Evolutionary conservation across 495 filamentous ascomycete species (phyloP), one percentile per base, ranked within the genome.

Genomic region (Glonium stellatum): DNA sequence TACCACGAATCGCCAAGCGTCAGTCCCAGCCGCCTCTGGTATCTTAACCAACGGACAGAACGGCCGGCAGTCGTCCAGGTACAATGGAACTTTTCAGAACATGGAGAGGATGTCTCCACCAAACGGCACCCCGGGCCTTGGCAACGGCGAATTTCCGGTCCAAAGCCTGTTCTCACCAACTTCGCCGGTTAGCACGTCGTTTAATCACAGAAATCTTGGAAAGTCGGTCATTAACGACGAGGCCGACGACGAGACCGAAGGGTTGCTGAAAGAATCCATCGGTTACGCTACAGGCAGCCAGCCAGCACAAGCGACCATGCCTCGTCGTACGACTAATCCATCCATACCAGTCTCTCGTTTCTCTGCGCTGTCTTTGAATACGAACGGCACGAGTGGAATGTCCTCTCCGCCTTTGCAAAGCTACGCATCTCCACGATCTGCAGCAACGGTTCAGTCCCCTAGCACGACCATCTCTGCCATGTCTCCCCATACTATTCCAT

Each of bases 191-290:
- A 86, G 83, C 41, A 90, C 88, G 66, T 83, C 88, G 50, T 77
- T 90, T 10, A 76, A 79, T 47, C 86, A 89, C 56, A 80, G 88
- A 54, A 79, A 88, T 50, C 84, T 84, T 15, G 88, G 91, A 56
- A 96, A 92, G 72, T 83, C 85, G 1, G 80, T 95, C 55, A 96
- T 96, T 64, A 90, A 88, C 66, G 84, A 90, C 67, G 89, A 95
- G 67, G 73, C 80, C 12, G 89, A 87, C 58, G 90, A 95, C 64
- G 91, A 96, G 67, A 92, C 89, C 0, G 86, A 87, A 5, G 86
- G 91, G 67, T 74, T 95, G 11, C 77, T 95, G 10, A 89, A 90
- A 56, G 87, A 96, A 69, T 86, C 90, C 1, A 82, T 93, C 36
- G 88, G 85, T 0, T 96, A 89, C 71, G 90, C 87, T 4, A 86